These are phyloP conservation scores for Coniochaeta prunicola DNA, from an alignment of 2,329 filamentous ascomycete genomes.

Conservation along the genomic window DNA sequence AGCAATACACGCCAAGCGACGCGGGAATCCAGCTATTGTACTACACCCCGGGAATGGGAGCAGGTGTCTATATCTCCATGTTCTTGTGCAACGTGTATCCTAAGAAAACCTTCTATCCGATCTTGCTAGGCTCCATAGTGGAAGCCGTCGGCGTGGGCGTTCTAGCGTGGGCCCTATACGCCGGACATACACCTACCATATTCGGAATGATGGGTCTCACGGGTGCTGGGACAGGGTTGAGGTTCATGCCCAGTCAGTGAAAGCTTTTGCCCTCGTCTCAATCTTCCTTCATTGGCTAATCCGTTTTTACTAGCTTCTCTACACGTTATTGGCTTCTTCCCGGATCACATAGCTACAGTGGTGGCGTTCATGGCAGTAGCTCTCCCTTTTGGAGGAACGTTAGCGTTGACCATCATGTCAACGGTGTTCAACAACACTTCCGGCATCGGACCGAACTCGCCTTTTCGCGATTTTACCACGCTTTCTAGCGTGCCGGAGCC, in stretches of 20 bases:
- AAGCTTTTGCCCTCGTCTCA: neutral
- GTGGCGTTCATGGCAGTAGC: conserved; percentile 54
- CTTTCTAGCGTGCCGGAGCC: conserved; percentile 14
- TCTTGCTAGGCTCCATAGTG: conserved; percentile 48
- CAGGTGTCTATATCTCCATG: conserved; percentile 50
- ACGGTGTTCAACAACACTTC: conserved; percentile 57
- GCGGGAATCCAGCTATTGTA: conserved; percentile 53
- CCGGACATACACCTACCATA: conserved; percentile 39
- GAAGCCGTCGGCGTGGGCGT: conserved; percentile 52
- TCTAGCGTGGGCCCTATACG: conserved; percentile 48
- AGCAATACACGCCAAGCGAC: conserved; percentile 38
- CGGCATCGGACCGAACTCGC: neutral
- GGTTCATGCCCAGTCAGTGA: neutral
- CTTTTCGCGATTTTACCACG: conserved; percentile 24
- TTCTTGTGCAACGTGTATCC: conserved; percentile 55
- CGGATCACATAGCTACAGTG: conserved; percentile 47
- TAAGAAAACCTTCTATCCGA: conserved; percentile 51
- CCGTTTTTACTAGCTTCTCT: conserved; percentile 32
- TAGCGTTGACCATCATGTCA: conserved; percentile 61
- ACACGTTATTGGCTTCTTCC: conserved; percentile 57
- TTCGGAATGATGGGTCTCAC: conserved; percentile 61
- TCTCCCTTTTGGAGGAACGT: conserved; percentile 55
- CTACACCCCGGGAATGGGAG: conserved; percentile 56
- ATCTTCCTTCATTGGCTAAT: neutral
- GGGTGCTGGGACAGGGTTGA: conserved; percentile 23